Evolutionary conservation across 2,329 filamentous ascomycete species (phyloP).

Genomic region (Emmonsiellopsis sp.): DNA sequence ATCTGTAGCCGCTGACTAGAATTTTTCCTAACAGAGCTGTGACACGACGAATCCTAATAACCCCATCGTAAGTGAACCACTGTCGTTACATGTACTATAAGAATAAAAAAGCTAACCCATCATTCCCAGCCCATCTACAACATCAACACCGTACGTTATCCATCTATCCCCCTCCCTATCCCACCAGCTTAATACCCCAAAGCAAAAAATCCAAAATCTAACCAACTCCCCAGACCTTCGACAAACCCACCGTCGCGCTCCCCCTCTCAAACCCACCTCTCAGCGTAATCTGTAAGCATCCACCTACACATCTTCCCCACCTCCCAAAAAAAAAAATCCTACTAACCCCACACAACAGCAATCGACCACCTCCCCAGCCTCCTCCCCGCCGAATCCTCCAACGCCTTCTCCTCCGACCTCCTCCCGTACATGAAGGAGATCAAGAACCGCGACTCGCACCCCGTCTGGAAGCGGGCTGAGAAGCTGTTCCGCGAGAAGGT

Average conservation of each 20-base stretch:
- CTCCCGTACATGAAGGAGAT: conserved; percentile 69
- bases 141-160: conserved; percentile 51
- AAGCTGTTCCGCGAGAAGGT: conserved; percentile 80
- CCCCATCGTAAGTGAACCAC: conserved; percentile 25
- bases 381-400: conserved; percentile 75
- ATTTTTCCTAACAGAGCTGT: conserved; percentile 13
- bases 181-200: background rate
- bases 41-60: conserved; percentile 40
- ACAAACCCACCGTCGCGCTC: conserved; percentile 75
- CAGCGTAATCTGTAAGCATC: conserved; percentile 58
- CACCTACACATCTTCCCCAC: background rate
- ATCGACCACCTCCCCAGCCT: conserved; percentile 81
- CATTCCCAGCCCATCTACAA: conserved; percentile 59
- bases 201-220: background rate
- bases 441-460: conserved; percentile 60
- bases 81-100: background rate
- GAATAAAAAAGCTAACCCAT: background rate
- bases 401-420: conserved; percentile 72
- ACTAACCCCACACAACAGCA: conserved; percentile 3
- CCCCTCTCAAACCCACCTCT: conserved; percentile 52
- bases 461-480: conserved; percentile 78
- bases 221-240: conserved; percentile 51
- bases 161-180: background rate
- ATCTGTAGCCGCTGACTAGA: background rate
- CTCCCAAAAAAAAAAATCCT: background rate